Conservation (phyloP, 2,329 filamentous ascomycete species). For the Neurospora sp. region DNA sequence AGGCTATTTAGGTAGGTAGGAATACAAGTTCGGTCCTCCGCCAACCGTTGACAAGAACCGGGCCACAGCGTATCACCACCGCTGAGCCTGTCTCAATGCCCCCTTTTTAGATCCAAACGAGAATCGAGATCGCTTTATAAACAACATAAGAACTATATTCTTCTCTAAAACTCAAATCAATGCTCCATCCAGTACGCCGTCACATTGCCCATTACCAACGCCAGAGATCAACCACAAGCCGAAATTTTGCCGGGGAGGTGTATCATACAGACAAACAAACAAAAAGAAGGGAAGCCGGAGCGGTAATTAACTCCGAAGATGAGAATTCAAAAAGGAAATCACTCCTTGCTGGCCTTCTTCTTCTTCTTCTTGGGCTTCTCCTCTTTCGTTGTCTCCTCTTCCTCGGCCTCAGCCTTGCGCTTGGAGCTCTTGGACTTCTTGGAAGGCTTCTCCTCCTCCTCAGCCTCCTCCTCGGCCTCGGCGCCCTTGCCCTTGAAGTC, state of each 20-base stretch:
- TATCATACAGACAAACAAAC: conserved; percentile 20
- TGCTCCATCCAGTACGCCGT: conserved; percentile 14
- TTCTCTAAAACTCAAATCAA: conserved; percentile 6
- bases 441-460: conserved; percentile 36
- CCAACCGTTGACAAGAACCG: background rate
- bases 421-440: conserved; percentile 44
- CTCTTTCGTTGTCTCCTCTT: conserved; percentile 57
- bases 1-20: background rate
- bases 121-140: conserved; percentile 11
- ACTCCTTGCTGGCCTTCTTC: conserved; percentile 25
- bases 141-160: conserved; percentile 5
- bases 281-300: conserved; percentile 2
- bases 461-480: conserved; percentile 41
- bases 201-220: conserved; percentile 17
- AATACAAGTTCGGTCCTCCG: background rate
- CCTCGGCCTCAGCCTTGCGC: conserved; percentile 60
- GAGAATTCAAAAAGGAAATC: conserved; percentile 5
- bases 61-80: background rate
- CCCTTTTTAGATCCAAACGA: conserved; percentile 10
- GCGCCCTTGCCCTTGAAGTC: conserved; percentile 55
- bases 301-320: background rate
- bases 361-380: conserved; percentile 46
- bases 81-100: conserved; percentile 1
- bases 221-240: conserved; percentile 14
- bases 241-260: conserved; percentile 15